Base-by-base conservation (phyloP, 1,284 basidiomycete species). In the Cronartium quercuum region DNA sequence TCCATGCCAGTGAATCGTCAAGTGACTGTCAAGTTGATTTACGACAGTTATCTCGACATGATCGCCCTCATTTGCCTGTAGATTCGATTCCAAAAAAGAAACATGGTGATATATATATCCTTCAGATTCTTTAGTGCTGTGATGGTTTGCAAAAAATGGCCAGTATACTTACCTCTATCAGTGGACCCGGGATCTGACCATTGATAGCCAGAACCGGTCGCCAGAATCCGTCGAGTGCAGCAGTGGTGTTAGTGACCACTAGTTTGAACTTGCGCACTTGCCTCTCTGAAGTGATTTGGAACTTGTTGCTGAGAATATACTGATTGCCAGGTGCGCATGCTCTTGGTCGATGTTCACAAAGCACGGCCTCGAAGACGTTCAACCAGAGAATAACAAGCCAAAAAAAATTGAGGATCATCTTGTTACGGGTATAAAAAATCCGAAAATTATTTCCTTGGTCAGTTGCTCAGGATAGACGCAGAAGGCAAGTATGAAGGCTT, bases 181-280 rank as follows among this genome's bases (percentile, higher is more conserved):
- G n/a, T 65, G 63, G 63, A 9, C 63, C 63, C 13, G 63, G 63
- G n/a, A 29, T 38, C n/a, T 65, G 63, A 15, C 34, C 34, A 40
- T 65, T 65, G 40, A 65, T 65, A 12, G 44, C 63, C 9, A 65
- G 34, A 4, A 65, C 40, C 4, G 18, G 34, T 9, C 63, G 51
- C 40, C 78, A 76, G 7, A 83, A 79, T 1, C 82, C 84, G 60
- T 83, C 84, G 0, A 83, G 83, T 0, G 83, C 13, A 64, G 67
- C 68, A 10, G 71, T 51, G 0, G 76, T 71, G 35, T 78, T 74
- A 10, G 78, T 76, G 37, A 81, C 64, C 12, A 65, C 77, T 74
- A 77, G 80, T 34, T 77, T 76, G 60, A 76, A 81, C 24, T 68
- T 58, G 12, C 80, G 79, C 18, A 77, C 77, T 47, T 73, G 76